Conservation (phyloP, 371 early-diverging fungal genomes). For the Funneliformis caledonium region DNA sequence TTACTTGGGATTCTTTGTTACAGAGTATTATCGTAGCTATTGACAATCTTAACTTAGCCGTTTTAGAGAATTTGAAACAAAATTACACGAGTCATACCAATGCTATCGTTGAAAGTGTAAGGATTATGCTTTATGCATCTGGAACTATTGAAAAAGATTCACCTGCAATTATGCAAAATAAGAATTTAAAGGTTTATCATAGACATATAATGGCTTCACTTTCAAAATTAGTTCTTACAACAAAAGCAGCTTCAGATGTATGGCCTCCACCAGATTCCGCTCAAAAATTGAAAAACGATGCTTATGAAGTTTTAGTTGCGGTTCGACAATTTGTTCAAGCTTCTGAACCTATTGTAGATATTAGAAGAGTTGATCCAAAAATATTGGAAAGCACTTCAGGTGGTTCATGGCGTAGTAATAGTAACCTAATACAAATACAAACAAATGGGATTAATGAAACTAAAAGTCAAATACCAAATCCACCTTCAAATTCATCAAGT, state of each 20-base stretch:
- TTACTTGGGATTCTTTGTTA: slow-evolving; percentile 72
- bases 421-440: neutral
- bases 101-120: slow-evolving; percentile 75
- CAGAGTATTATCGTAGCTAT: slow-evolving; percentile 70
- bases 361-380: slow-evolving; percentile 59
- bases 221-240: slow-evolving; percentile 81
- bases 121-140: slow-evolving; percentile 81
- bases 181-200: slow-evolving; percentile 73
- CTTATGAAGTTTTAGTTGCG: slow-evolving; percentile 71
- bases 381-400: slow-evolving; percentile 43
- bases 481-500: slow-evolving; percentile 19
- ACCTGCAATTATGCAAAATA: slow-evolving; percentile 62
- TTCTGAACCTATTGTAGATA: slow-evolving; percentile 72
- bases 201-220: slow-evolving; percentile 79
- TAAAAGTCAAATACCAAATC: neutral
- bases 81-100: slow-evolving; percentile 62
- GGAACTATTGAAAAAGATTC: slow-evolving; percentile 76
- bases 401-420: slow-evolving; percentile 41
- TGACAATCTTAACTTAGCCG: slow-evolving; percentile 64
- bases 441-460: neutral
- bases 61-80: slow-evolving; percentile 62
- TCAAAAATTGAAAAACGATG: slow-evolving; percentile 61
- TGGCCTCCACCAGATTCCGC: slow-evolving; percentile 83
- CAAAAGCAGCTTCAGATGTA: slow-evolving; percentile 79
- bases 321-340: slow-evolving; percentile 77